Evolutionary conservation across 2,329 filamentous ascomycete genomes (phyloP).

Genomic region (Lasiodiplodia citricola): DNA sequence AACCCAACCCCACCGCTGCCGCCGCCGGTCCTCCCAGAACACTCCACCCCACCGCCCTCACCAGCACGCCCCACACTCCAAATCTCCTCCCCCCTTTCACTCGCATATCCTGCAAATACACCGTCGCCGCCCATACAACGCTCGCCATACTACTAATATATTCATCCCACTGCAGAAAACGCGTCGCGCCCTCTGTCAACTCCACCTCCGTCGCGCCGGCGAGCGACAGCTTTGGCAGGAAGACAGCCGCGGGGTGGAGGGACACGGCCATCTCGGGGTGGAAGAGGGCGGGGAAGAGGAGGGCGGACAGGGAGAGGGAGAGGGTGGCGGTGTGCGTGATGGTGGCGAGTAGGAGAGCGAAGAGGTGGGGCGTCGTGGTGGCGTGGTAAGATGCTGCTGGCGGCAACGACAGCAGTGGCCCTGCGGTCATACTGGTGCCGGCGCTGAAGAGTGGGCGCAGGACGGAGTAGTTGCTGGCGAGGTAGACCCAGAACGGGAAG

Average conservation of each 20-base stretch:
- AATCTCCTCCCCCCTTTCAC: too few relatives aligned
- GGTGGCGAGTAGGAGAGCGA: constrained; percentile 19
- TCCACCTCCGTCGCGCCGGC: neutral
- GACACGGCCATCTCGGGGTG: neutral
- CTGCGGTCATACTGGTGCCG: neutral
- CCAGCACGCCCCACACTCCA: too few relatives aligned
- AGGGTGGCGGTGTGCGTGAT: constrained; percentile 3
- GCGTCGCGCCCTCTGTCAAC: too few relatives aligned
- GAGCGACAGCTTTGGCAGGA: neutral
- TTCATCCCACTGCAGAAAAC: too few relatives aligned
- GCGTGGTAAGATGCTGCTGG: neutral
- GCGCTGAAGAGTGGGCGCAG: neutral
- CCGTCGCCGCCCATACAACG: too few relatives aligned
- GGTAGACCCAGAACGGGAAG: constrained; percentile 5
- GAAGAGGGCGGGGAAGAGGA: constrained; percentile 2
- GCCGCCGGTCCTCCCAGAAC: too few relatives aligned
- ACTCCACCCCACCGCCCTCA: too few relatives aligned
- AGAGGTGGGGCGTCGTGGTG: neutral
- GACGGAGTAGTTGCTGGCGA: neutral
- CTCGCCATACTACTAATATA: too few relatives aligned
- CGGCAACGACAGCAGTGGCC: too few relatives aligned
- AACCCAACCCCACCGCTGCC: too few relatives aligned
- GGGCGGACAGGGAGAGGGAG: neutral
- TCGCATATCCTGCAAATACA: too few relatives aligned
- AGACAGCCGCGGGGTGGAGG: constrained; percentile 13